phyloP scores from a whole-genome alignment of 345 rosid species.

The Eucalyptus pauciflora region DNA sequence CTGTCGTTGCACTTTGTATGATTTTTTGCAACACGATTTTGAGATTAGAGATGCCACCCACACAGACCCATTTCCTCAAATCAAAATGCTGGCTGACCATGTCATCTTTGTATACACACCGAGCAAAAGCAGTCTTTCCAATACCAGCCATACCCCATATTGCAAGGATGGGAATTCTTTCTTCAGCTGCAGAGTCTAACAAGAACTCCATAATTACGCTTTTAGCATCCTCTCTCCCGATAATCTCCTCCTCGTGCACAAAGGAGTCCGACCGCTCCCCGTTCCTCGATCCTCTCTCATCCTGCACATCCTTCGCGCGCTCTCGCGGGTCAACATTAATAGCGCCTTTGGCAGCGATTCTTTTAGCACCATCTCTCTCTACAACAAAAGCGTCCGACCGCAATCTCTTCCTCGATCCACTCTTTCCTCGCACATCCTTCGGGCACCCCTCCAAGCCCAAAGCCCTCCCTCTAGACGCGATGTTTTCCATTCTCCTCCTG shows the following conservation, averaged over 20 bases:
- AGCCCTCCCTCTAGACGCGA: too few relatives aligned
- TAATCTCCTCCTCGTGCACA: too few relatives aligned
- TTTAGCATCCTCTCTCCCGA: not conserved
- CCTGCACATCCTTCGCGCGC: not conserved
- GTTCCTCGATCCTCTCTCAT: not conserved
- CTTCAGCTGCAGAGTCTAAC: not conserved
- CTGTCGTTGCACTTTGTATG: not conserved
- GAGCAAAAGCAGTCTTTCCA: slow-evolving; percentile 2
- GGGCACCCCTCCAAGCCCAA: too few relatives aligned
- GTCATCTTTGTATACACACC: not conserved
- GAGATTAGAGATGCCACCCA: not conserved
- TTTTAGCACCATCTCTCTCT: too few relatives aligned
- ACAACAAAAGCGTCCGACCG: too few relatives aligned
- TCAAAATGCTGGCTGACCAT: not conserved
- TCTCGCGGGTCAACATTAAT: not conserved
- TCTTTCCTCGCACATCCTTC: too few relatives aligned
- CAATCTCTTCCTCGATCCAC: too few relatives aligned
- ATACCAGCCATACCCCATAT: not conserved
- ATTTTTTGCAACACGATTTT: not conserved
- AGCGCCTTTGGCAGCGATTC: not conserved
- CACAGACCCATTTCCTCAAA: not conserved
- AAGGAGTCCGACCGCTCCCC: too few relatives aligned
- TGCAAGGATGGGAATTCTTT: not conserved
- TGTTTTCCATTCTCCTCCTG: too few relatives aligned
- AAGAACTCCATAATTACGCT: not conserved